Percentiles rank a stretch among this genome's conserved stretches.
Conservation (phyloP, 768 basidiomycete genomes). For the Polyporus arcularius region DNA sequence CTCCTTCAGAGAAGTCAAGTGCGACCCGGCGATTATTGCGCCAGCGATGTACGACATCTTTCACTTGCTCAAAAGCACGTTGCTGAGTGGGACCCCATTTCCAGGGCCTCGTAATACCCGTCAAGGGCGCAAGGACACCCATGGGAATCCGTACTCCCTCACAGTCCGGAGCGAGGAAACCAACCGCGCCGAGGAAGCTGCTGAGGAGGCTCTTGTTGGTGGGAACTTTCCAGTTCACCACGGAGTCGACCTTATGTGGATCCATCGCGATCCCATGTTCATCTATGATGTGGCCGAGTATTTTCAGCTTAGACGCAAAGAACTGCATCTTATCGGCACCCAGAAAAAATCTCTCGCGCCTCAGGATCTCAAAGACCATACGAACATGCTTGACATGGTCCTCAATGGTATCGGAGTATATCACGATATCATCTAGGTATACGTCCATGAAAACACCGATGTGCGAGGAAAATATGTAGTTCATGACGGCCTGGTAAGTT, state of each 20-base stretch:
- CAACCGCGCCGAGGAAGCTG: conserved; percentile 36
- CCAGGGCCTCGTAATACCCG: conserved; percentile 14
- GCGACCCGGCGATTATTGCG: conserved; percentile 16
- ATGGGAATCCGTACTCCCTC: conserved; percentile 34
- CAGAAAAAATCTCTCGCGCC: neutral
- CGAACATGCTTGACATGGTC: conserved; percentile 28
- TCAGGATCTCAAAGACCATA: conserved; percentile 12
- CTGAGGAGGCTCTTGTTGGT: conserved; percentile 27
- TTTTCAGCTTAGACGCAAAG: conserved; percentile 18
- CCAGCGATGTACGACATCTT: neutral
- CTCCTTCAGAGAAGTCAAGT: conserved; percentile 22
- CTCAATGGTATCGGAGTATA: conserved; percentile 29
- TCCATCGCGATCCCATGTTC: conserved; percentile 27
- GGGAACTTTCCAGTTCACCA: conserved; percentile 31
- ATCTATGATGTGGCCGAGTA: conserved; percentile 27
- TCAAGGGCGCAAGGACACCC: conserved; percentile 29
- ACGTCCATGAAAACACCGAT: conserved; percentile 37
- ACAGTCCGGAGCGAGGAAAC: conserved; percentile 25
- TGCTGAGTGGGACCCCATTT: conserved; percentile 29
- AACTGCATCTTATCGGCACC: conserved; percentile 8
- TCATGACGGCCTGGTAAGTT: conserved; percentile 47
- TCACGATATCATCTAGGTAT: conserved; percentile 37
- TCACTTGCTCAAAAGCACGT: conserved; percentile 30
- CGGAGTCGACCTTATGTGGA: conserved; percentile 23
- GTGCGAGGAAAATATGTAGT: conserved; percentile 36